Percentiles rank a stretch among this genome's conserved stretches.
phyloP scores from a whole-genome alignment of 495 filamentous ascomycete species.

The Evansstolkia leycettana region DNA sequence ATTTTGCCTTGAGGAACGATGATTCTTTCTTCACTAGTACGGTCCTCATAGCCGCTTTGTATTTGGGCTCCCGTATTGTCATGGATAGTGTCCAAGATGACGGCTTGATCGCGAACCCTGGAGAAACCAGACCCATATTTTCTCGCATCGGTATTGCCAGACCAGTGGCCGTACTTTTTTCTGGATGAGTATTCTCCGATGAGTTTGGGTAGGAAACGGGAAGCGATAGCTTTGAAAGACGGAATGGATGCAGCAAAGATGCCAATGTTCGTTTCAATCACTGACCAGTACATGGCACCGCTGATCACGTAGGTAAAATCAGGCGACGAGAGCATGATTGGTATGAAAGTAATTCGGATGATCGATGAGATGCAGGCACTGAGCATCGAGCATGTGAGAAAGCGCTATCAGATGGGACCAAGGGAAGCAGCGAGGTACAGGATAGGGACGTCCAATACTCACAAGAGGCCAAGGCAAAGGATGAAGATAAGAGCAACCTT shows the following conservation, averaged over 20 bases:
- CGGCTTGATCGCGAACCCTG: constrained; percentile 14
- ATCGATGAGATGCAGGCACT: constrained; percentile 31
- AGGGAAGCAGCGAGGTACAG: too few relatives aligned
- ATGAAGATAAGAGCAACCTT: constrained; percentile 22
- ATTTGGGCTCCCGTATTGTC: constrained; percentile 17
- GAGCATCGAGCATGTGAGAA: not conserved
- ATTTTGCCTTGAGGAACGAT: constrained; percentile 27
- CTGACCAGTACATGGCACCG: constrained; percentile 33
- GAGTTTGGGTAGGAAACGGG: constrained; percentile 26
- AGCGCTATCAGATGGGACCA: not conserved
- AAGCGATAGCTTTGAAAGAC: constrained; percentile 30
- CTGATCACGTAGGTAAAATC: constrained; percentile 27
- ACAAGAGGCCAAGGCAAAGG: constrained; percentile 31
- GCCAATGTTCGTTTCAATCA: constrained; percentile 30
- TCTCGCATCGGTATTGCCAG: constrained; percentile 7
- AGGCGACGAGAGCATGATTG: constrained; percentile 20
- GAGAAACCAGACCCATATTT: constrained; percentile 20
- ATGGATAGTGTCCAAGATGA: constrained; percentile 10
- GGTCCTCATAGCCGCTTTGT: constrained; percentile 5
- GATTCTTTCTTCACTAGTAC: constrained; percentile 22
- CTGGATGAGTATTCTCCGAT: constrained; percentile 26
- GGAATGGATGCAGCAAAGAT: constrained; percentile 29
- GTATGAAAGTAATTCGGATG: constrained; percentile 29
- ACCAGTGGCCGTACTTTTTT: constrained; percentile 18
- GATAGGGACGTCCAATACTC: constrained; percentile 3